Conservation (phyloP, 257 asterid species). For the Solanum lignicaule region DNA sequence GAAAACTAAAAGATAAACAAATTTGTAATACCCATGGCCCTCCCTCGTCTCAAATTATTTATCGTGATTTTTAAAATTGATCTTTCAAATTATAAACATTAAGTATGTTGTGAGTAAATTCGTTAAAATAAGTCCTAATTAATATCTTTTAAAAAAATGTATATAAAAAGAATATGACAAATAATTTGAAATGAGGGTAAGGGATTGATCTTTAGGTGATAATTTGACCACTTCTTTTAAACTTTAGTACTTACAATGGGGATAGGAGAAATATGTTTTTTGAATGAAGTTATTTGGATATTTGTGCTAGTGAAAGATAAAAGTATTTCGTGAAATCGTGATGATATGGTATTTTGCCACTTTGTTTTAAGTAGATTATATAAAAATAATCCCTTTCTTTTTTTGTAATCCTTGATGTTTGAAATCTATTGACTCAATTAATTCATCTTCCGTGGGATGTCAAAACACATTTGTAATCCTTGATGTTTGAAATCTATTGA, state of each 20-base stretch:
- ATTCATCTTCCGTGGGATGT: too few species aligned
- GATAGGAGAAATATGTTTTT: neutral
- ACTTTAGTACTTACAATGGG: neutral
- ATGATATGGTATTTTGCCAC: neutral
- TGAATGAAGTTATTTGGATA: neutral
- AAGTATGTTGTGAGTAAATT: too few species aligned
- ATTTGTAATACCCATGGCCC: neutral
- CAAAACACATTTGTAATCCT: too few species aligned
- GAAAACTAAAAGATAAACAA: neutral
- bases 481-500: too few species aligned
- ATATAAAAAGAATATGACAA: neutral
- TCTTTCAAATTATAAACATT: too few species aligned
- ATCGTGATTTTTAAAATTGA: fast-evolving
- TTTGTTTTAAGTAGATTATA: neutral
- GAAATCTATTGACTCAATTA: too few species aligned
- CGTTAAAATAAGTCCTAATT: neutral
- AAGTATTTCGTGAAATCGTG: neutral
- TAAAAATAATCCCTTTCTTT: neutral
- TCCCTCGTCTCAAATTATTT: neutral
- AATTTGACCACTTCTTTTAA: too few species aligned
- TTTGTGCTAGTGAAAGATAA: neutral
- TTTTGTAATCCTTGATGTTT: too few species aligned
- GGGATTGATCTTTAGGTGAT: neutral
- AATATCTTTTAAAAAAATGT: too few species aligned
- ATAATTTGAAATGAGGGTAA: too few species aligned